These are phyloP conservation scores for Rhododendron mucronatum DNA, from an alignment of 148 eudicot species.

Conservation along the genomic window DNA sequence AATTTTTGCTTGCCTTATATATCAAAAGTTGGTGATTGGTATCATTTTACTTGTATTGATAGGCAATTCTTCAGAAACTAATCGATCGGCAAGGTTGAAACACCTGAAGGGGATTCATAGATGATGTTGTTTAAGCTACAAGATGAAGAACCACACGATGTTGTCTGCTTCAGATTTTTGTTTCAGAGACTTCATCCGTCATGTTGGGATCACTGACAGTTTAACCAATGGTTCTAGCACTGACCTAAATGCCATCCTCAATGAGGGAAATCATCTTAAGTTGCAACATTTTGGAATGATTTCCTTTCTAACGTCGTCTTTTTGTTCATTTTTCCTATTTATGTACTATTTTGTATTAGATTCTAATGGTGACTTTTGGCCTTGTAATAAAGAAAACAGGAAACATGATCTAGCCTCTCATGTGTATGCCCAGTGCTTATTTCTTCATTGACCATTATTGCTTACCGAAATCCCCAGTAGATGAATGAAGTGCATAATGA, in stretches of 20 bases:
- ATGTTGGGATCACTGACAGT: not conserved
- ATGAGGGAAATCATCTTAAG: not conserved
- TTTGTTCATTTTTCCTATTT: not conserved
- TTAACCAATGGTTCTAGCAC: not conserved
- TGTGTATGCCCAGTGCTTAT: not conserved
- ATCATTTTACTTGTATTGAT: slow-evolving; percentile 9
- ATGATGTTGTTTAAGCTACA: not conserved
- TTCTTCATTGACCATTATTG: not conserved
- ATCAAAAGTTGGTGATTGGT: slow-evolving; percentile 4
- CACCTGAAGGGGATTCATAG: slow-evolving; percentile 2
- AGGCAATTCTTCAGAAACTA: slow-evolving; percentile 60
- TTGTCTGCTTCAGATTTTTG: too few species aligned
- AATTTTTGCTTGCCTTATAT: not conserved
- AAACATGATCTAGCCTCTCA: not conserved
- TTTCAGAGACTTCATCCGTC: not conserved
- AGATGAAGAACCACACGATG: not conserved
- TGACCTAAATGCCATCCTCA: not conserved
- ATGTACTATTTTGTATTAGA: not conserved
- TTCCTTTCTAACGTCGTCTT: not conserved
- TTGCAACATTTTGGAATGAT: not conserved
- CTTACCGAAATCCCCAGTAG: not conserved
- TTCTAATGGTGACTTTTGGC: not conserved
- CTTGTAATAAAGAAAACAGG: not conserved
- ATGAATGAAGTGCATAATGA: not conserved
- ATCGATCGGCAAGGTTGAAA: slow-evolving; percentile 41